These are phyloP conservation scores for Gillenia trifoliata DNA, from an alignment of 306 rosid species.

Conservation along the genomic window DNA sequence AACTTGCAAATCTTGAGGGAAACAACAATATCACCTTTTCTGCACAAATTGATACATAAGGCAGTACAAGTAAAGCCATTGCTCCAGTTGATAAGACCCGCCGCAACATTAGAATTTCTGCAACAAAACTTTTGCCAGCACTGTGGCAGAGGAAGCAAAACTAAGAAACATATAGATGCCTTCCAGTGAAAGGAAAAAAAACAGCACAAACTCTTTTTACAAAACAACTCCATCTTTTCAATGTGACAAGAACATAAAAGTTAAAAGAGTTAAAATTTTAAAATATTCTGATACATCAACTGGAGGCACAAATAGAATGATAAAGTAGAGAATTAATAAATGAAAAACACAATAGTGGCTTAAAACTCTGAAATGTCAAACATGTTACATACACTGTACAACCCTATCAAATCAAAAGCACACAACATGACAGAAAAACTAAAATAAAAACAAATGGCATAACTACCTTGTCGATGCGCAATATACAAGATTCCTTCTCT, in stretches of 20 bases:
- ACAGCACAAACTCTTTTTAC: neutral
- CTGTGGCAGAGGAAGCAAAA: slow-evolving; percentile 48
- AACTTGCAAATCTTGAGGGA: slow-evolving; percentile 13
- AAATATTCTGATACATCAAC: neutral
- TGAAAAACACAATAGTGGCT: neutral
- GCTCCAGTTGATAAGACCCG: slow-evolving; percentile 72
- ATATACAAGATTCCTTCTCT: slow-evolving; percentile 92
- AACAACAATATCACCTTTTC: slow-evolving; percentile 64
- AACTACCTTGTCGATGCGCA: slow-evolving; percentile 94
- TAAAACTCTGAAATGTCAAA: neutral
- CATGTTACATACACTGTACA: neutral
- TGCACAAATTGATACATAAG: slow-evolving; percentile 93
- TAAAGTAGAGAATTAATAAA: neutral
- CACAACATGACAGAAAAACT: neutral
- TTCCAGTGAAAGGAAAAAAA: neutral
- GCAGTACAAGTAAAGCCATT: slow-evolving; percentile 93
- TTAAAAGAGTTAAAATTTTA: neutral
- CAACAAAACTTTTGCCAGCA: slow-evolving; percentile 99
- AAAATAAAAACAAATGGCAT: slow-evolving; percentile 12
- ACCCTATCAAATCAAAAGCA: neutral
- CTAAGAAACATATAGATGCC: slow-evolving; percentile 16
- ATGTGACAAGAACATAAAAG: neutral
- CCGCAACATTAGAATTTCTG: slow-evolving; percentile 89
- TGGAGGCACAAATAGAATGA: neutral
- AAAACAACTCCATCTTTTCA: neutral